A percentile compares a stretch with the other conserved stretches of the same genome.
These are phyloP conservation scores for Nepenthes alata DNA, from an alignment of 179 eudicot genomes.

Conservation along the genomic window DNA sequence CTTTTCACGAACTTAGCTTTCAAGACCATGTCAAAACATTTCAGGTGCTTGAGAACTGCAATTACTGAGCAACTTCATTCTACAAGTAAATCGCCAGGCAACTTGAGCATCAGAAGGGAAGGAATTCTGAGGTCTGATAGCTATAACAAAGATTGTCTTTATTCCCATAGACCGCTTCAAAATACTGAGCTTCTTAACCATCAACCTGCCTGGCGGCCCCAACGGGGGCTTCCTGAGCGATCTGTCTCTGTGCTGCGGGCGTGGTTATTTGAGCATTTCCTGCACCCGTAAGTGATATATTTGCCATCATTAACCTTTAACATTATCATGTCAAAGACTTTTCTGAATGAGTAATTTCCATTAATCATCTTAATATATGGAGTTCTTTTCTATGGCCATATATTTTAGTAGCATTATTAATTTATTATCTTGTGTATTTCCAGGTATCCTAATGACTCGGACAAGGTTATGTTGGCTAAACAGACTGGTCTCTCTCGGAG, in stretches of 20 bases:
- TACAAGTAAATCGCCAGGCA: slow-evolving; percentile 22
- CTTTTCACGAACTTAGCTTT: slow-evolving; percentile 46
- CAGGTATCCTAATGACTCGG: slow-evolving; percentile 58
- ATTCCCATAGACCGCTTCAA: slow-evolving; percentile 17
- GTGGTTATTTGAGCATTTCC: slow-evolving; percentile 62
- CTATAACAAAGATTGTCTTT: slow-evolving; percentile 16
- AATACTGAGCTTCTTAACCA: slow-evolving; percentile 20
- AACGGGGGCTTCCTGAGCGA: slow-evolving; percentile 63
- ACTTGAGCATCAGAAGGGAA: slow-evolving; percentile 17
- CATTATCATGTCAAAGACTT: neutral
- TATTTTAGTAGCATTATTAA: no score
- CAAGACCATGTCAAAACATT: slow-evolving; percentile 43
- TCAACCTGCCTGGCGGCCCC: slow-evolving; percentile 66
- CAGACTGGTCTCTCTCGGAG: slow-evolving; percentile 57
- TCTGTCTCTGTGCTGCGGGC: slow-evolving; percentile 49
- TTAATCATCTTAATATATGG: no score
- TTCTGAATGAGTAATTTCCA: neutral
- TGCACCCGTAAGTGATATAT: slow-evolving; percentile 53
- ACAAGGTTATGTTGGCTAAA: slow-evolving; percentile 53
- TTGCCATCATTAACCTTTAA: neutral
- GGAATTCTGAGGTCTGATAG: slow-evolving; percentile 18
- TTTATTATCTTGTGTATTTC: neutral
- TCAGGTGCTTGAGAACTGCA: slow-evolving; percentile 33
- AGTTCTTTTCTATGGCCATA: no score
- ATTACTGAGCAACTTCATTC: slow-evolving; percentile 42